Evolutionary conservation across 2,329 filamentous ascomycete species (phyloP).

Genomic region (Exophiala sideris): DNA sequence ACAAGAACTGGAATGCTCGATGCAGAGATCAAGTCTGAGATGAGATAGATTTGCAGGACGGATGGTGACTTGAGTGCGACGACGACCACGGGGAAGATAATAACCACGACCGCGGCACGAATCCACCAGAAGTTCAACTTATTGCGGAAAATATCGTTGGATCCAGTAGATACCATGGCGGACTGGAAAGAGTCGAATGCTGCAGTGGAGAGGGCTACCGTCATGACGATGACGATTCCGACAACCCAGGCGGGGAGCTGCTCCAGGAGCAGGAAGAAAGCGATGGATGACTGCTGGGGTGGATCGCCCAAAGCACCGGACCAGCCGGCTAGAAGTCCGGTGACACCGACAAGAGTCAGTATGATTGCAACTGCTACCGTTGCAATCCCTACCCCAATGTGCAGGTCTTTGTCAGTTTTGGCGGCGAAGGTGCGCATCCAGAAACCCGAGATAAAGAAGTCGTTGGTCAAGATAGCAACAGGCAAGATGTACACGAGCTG

Average conservation of each 20-base stretch:
- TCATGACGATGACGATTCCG: conserved; percentile 76
- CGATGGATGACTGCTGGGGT: conserved; percentile 61
- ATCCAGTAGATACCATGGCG: conserved; percentile 79
- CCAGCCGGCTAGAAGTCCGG: conserved; percentile 75
- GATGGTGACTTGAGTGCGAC: conserved; percentile 70
- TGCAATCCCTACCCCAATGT: conserved; percentile 69
- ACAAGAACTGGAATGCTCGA: conserved; percentile 71
- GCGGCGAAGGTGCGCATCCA: conserved; percentile 83
- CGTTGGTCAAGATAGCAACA: conserved; percentile 75
- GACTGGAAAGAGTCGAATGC: conserved; percentile 79
- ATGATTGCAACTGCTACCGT: conserved; percentile 64
- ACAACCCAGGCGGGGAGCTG: conserved; percentile 76
- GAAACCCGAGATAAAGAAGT: conserved; percentile 81
- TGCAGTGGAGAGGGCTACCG: conserved; percentile 70
- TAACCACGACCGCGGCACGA: conserved; percentile 63
- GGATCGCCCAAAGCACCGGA: conserved; percentile 66
- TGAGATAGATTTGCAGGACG: conserved; percentile 77
- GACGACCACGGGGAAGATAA: conserved; percentile 72
- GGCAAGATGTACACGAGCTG: conserved; percentile 82
- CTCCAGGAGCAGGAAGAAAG: conserved; percentile 72
- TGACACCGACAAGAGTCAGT: conserved; percentile 67
- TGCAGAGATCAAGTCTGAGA: conserved; percentile 75
- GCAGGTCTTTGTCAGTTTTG: conserved; percentile 71
- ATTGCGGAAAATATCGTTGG: conserved; percentile 83
- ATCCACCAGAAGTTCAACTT: conserved; percentile 72